Percentiles rank a stretch among this genome's conserved stretches.
phyloP scores from a whole-genome alignment of 495 filamentous ascomycete species.

The Penicillium bovifimosum region DNA sequence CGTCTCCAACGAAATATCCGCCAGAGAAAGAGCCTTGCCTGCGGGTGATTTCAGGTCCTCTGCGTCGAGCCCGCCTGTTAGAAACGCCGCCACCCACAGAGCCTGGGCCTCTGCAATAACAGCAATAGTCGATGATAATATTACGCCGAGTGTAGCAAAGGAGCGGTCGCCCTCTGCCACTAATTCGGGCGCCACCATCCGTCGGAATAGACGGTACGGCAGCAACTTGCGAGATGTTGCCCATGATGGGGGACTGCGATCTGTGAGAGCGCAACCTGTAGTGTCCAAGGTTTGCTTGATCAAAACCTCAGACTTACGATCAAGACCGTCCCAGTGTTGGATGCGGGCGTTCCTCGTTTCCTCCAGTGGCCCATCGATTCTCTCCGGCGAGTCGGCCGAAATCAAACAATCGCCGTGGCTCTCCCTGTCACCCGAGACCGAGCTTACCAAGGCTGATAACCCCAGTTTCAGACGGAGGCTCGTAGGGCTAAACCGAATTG shows the following conservation, averaged over 20 bases:
- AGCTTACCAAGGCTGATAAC: slow-evolving; percentile 8
- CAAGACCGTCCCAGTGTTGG: slow-evolving; percentile 17
- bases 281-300: slow-evolving; percentile 8
- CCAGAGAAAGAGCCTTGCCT: slow-evolving; percentile 1
- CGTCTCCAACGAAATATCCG: background rate
- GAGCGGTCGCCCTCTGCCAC: slow-evolving; percentile 52
- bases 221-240: slow-evolving; percentile 13
- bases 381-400: background rate
- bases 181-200: slow-evolving; percentile 45
- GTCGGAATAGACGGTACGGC: slow-evolving; percentile 50
- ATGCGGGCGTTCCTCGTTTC: background rate
- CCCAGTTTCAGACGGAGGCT: slow-evolving; percentile 20
- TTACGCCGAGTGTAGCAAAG: slow-evolving; percentile 54
- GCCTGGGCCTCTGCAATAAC: slow-evolving; percentile 58
- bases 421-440: background rate
- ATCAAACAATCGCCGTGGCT: background rate
- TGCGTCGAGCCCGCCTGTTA: slow-evolving; percentile 28
- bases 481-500: slow-evolving; percentile 44
- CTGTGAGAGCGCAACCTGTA: slow-evolving; percentile 6
- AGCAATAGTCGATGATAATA: slow-evolving; percentile 51
- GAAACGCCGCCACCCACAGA: slow-evolving; percentile 61
- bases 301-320: slow-evolving; percentile 3
- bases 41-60: background rate
- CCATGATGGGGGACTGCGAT: slow-evolving; percentile 12
- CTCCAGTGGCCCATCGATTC: background rate